Evolutionary conservation across 1,284 basidiomycete species (phyloP).

Genomic region (Puccinia triticina): DNA sequence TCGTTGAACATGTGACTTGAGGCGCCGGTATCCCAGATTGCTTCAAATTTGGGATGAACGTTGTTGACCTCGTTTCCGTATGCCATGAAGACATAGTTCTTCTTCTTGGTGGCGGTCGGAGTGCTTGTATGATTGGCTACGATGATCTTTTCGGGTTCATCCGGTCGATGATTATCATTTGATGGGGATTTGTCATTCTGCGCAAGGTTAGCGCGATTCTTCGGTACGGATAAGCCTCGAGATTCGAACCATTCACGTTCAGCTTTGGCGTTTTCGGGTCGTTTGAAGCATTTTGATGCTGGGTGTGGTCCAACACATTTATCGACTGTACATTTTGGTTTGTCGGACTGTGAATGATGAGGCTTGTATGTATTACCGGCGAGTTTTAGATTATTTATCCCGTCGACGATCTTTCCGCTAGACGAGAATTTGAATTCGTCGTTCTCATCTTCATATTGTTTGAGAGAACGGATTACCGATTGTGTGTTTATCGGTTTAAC

Average conservation of each 20-base stretch:
- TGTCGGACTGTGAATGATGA: background rate
- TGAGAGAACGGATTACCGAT: background rate
- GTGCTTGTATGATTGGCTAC: background rate
- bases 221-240: no score
- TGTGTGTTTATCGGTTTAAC: background rate
- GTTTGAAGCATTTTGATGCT: background rate
- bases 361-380: background rate
- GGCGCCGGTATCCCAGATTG: no score
- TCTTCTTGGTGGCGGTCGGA: background rate
- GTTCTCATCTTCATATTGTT: constrained; percentile 13
- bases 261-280: background rate
- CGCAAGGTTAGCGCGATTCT: no score
- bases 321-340: background rate
- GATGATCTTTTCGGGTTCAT: background rate
- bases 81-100: no score
- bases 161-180: background rate
- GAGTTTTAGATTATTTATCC: background rate
- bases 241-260: background rate
- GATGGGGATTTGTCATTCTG: background rate
- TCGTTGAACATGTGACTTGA: background rate
- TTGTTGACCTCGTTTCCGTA: no score
- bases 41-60: no score
- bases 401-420: background rate
- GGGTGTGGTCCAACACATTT: background rate
- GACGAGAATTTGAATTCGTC: background rate